Conservation (phyloP, 2,329 filamentous ascomycete genomes). For the Juglanconis juglandina region DNA sequence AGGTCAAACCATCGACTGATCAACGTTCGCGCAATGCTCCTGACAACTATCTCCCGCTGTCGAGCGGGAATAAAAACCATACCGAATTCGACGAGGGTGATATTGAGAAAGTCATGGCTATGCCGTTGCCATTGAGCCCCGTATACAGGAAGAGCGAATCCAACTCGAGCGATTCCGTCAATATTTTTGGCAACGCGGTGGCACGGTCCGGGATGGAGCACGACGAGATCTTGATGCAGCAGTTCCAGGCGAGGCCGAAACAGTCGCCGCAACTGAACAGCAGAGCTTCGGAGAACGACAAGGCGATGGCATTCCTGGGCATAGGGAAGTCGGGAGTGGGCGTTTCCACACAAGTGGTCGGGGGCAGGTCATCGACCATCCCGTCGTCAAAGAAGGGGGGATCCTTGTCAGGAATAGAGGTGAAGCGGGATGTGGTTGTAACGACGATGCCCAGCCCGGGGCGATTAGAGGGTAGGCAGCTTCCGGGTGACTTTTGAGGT, state of each 20-base stretch:
- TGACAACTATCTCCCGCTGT: neutral
- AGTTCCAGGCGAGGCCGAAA: neutral
- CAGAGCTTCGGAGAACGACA: neutral
- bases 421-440: slow-evolving; percentile 9
- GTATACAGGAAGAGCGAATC: neutral
- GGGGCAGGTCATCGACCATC: neutral
- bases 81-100: slow-evolving; percentile 8
- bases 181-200: neutral
- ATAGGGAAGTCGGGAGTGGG: neutral
- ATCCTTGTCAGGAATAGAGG: slow-evolving; percentile 5
- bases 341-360: slow-evolving; percentile 11
- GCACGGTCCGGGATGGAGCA: neutral
- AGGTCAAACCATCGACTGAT: neutral
- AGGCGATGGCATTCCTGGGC: slow-evolving; percentile 5
- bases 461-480: too few species aligned
- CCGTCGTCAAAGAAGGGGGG: neutral
- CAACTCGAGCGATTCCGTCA: neutral
- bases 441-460: neutral
- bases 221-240: slow-evolving; percentile 3
- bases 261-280: neutral
- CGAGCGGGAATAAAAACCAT: slow-evolving; percentile 5
- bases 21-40: neutral
- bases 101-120: neutral
- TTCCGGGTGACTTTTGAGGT: too few species aligned
- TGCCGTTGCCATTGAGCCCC: neutral